Base-by-base conservation (phyloP, 2,329 filamentous ascomycete species). In the Phaeosphaeria sp. region DNA sequence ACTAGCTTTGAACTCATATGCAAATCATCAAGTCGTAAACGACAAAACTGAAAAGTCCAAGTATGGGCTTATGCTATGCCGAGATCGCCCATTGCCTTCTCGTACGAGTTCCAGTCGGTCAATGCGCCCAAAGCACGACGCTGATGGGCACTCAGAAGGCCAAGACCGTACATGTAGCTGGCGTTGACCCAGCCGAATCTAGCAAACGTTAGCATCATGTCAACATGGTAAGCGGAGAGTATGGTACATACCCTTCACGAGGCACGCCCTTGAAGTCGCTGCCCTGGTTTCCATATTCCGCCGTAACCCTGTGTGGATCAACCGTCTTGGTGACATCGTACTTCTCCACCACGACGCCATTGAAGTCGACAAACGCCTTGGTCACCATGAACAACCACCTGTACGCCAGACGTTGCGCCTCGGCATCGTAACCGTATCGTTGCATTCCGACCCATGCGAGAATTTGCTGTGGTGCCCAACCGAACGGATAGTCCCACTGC, bases 101-200 rank as follows among this genome's bases (percentile, higher is more conserved):
- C 85, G 77, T 94, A 96, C 1, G 88, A 91, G 46, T 95, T 90
- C 76, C 91, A 98, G 2, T 91, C 89, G 3, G 93, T 97, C 67
- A 96, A 83, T 6, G 93, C 91, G 55, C 93, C 94, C 41, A 99
- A 83, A 0, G 94, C 92, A 68, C 93, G 90, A 75, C 89, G 88
- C 87, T 95, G 93, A 78, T 97, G 92, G 30, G 91, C 90, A 68
- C 91, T 93, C 59, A 97, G 84, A 66, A 97, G 91, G 65, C 93
- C 89, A 59, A 98, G 83, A 42, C 94, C 95, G 73, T 96, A 96
- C 56, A 98, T 91, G 76, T 96, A 99, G 75, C 93, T 97, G 71
- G 95, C 94, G 75, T 99, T 99, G 72, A 98, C 95, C 95, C 95
- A 99, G 52, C 94, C 95, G 74, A 99, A 99, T 56, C 94, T 97